Evolutionary conservation across 257 asterid genomes (phyloP).

Genomic region (Solanum infundibuliforme): DNA sequence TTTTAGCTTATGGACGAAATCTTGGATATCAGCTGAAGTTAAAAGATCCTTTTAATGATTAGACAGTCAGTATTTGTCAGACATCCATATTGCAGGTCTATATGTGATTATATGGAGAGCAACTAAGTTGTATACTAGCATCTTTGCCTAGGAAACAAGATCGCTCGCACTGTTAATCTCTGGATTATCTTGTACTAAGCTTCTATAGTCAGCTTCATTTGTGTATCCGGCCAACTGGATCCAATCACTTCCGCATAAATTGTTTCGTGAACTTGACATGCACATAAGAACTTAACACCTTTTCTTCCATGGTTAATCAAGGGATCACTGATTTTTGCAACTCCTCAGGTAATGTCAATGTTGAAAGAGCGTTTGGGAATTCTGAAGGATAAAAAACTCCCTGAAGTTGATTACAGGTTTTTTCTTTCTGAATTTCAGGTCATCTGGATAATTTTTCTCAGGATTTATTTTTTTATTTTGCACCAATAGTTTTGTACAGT

Average conservation of each 20-base stretch:
- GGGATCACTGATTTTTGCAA: background rate
- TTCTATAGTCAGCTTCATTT: background rate
- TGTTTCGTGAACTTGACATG: background rate
- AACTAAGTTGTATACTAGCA: background rate
- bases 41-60: background rate
- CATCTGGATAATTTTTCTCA: background rate
- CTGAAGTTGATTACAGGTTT: constrained; percentile 80
- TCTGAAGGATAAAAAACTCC: constrained; percentile 55
- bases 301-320: background rate
- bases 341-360: constrained; percentile 61
- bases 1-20: background rate
- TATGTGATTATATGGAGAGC: background rate
- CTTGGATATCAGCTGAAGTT: background rate
- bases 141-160: background rate
- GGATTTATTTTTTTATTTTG: background rate
- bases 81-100: background rate
- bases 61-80: background rate
- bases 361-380: constrained; percentile 75
- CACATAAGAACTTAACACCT: background rate
- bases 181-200: background rate
- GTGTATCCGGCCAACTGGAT: background rate
- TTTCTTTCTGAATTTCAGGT: background rate
- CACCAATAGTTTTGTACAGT: background rate
- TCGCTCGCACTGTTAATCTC: background rate
- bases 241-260: background rate